Evolutionary conservation across 495 filamentous ascomycete genomes (phyloP), one percentile per base, ranked within the genome.

Genomic region (Copromyces sp.): DNA sequence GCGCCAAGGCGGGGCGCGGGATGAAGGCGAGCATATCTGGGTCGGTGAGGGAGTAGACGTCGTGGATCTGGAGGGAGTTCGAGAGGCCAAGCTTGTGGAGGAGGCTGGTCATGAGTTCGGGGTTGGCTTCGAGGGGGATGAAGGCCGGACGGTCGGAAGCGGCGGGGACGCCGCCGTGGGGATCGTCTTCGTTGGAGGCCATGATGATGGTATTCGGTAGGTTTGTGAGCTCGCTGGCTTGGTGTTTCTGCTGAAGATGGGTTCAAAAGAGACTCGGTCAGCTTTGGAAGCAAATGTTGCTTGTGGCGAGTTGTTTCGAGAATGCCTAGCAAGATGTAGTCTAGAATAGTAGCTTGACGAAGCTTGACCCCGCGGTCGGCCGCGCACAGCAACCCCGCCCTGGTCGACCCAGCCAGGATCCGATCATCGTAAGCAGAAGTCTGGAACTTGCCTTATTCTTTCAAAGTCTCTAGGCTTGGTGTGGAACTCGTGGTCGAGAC

Each of bases 21-120:
- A 97, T 84, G 83, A 94, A 90, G 75, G 89, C 86, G 44, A 97
- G 87, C 24, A 95, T 86, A 68, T 94, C 91, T 1, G 91, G 88
- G 42, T 94, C 92, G 70, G 91, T 88, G 79, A 97, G 90, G 74
- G 88, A 90, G 85, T 90, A 95, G 78, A 97, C 91, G 82, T 97
- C 93, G 81, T 94, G 89, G 81, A 97, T 89, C 72, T 84, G 83
- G 29, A 96, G 83, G 20, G 84, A 81, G 45, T 81, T 77, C 17
- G 91, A 87, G 41, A 96, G 85, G 44, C 94, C 94, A 40, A 97
- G 90, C 72, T 89, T 87, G 79, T 90, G 91, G 38, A 92, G 86
- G 16, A 97, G 87, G 71, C 86, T 80, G 68, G 89, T 90, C 88
- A 97, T 91, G 44, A 97, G 89, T 80, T 92, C 87, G 0, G 93